phyloP scores from a whole-genome alignment of 2,329 filamentous ascomycete genomes.

The Fusarium acutatum region DNA sequence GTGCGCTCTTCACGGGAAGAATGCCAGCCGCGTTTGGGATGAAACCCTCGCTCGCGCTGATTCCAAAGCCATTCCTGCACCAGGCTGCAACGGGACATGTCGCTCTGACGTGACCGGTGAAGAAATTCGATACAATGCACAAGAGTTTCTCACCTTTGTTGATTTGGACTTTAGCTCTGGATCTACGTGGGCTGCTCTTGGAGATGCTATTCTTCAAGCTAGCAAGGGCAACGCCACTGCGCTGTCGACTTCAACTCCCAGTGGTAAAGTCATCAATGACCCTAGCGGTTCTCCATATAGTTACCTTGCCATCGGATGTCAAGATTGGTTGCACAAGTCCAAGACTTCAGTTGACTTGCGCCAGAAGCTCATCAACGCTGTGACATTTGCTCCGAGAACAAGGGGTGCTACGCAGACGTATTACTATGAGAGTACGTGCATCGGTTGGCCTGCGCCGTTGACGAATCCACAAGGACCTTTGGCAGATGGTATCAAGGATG shows the following conservation, averaged over 20 bases:
- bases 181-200: conserved; percentile 25
- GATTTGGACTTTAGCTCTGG: neutral
- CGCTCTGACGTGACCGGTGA: conserved; percentile 33
- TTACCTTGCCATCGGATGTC: conserved; percentile 36
- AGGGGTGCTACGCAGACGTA: conserved; percentile 23
- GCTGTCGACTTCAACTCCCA: conserved; percentile 16
- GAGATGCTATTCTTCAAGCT: conserved; percentile 18
- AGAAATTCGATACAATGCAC: conserved; percentile 31
- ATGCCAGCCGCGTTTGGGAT: conserved; percentile 21
- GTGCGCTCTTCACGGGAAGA: conserved; percentile 35
- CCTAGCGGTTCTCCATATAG: conserved; percentile 18
- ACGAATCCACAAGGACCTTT: conserved; percentile 25
- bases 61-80: conserved; percentile 17
- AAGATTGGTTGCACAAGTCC: conserved; percentile 33
- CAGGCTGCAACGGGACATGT: conserved; percentile 21
- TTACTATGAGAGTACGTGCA: conserved; percentile 25
- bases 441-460: conserved; percentile 34
- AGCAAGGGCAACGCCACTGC: conserved; percentile 32
- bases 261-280: neutral
- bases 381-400: conserved; percentile 27
- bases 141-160: conserved; percentile 19
- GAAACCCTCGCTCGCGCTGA: conserved; percentile 21
- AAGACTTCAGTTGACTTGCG: conserved; percentile 15
- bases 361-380: conserved; percentile 10
- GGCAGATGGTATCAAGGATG: neutral